Evolutionary conservation across 2,329 filamentous ascomycete species (phyloP), one percentile per base, ranked within the genome.

Genomic region (Talaromyces sp.): DNA sequence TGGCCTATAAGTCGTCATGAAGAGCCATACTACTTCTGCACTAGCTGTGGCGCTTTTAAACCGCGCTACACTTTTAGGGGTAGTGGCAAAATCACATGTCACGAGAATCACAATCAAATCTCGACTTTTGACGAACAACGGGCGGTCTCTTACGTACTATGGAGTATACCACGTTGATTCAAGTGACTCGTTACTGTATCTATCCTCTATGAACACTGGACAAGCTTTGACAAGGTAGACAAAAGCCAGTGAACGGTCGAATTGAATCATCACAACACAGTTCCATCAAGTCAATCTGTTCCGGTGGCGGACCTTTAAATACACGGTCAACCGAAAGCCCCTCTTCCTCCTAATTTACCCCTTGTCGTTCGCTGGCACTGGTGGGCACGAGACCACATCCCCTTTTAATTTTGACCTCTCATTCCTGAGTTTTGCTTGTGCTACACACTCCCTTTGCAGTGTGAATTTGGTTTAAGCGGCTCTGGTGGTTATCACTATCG

Each of bases 311-410:
- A 59, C 37, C 37, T 7, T 54, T 54, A 33, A 54, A n/a, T 54
- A 24, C 45, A 49, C 45, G 37, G 54, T 13, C 37, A 41, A 45
- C 35, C 56, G 56, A 59, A 39, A 59, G 56, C 56, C 56, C 56
- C 56, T 59, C 56, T 59, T 39, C 11, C 22, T 41, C 56, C n/a
- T 24, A 10, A 39, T 24, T 43, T 39, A 43, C 35, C 56, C 35
- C 56, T 58, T 43, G 37, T 41, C 27, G 39, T 45, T 45, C 39
- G 39, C 16, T 59, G 56, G 56, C 22, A 27, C 33, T 33, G 31
- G 49, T 47, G 60, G 68, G 73, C 74, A 76, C 74, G 74, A 76
- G 74, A 75, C 74, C 74, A 72, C 41, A 66, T 62, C 68, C 66
- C 68, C 65, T 65, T 67, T 68, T 67, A 19, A 62, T 41, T 63